Evolutionary conservation across 2,329 filamentous ascomycete species (phyloP), one percentile per base, ranked within the genome.

Genomic region (Hypoxylon sp.): DNA sequence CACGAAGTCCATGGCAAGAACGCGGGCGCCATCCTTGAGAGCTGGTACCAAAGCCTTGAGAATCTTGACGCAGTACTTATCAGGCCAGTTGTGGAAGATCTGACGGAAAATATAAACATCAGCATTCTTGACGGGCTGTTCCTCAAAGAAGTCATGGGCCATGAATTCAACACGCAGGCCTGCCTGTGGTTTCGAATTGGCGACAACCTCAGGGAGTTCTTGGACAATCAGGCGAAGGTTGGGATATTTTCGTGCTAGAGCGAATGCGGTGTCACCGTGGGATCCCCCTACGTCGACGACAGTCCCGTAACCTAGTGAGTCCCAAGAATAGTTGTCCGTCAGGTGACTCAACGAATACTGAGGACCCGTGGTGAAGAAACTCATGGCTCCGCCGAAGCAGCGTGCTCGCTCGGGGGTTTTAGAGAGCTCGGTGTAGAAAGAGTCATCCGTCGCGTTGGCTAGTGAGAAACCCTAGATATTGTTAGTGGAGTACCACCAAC

Each of bases 41-140:
- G 62, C 54, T 17, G 65, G 76, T 75, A 58, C 73, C 2, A 68
- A 17, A 20, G 56, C 53, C 17, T 33, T 75, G 6, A 77, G 67
- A 14, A 81, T 81, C 30, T 69, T 69, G 14, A 75, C 58, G 1
- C 71, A 71, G 44, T 80, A 73, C 7, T 75, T 75, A 42, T 84
- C 81, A 0, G 81, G 76, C 82, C 82, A 84, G 73, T 84, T 82
- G 65, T 85, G 82, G 14, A 85, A 73, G 37, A 85, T 82, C 68
- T 78, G 76, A 20, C 82, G 80, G 57, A 83, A 75, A 31, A 84
- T 71, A 70, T 83, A 85, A 27, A 81, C 75, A 35, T 79, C 79
- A 2, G 79, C 82, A 2, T 61, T 69, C 10, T 71, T 57, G 2
- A 82, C 69, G 2, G 80, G 81, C 66, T 84, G 82, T 2, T 79